A percentile compares a stretch with the other conserved stretches of the same genome.
These are phyloP conservation scores for Dendrocalamus sinicus DNA, from an alignment of 176 grass and related monocot genomes.

Conservation along the genomic window DNA sequence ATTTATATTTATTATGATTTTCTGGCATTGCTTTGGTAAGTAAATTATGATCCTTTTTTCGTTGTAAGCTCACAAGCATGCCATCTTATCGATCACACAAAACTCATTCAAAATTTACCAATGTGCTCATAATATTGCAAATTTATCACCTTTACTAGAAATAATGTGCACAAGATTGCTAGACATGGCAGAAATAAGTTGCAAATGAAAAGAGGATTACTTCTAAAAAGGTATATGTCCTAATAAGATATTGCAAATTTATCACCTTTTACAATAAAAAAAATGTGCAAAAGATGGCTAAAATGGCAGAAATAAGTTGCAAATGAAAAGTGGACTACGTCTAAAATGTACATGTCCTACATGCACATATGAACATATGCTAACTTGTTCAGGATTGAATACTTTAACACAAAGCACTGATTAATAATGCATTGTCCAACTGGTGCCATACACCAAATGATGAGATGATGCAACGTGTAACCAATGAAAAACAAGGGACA, in stretches of 20 bases:
- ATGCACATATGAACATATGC: neutral
- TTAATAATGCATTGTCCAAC: slow-evolving; percentile 1
- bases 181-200: neutral
- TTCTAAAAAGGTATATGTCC: neutral
- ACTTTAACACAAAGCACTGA: slow-evolving; percentile 19
- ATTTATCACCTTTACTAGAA: neutral
- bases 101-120: neutral
- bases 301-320: neutral
- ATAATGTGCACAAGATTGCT: neutral
- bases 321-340: neutral
- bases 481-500: neutral
- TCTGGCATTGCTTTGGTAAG: neutral
- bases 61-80: neutral
- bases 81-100: neutral
- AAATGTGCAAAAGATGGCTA: neutral
- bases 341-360: neutral
- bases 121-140: neutral
- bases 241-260: neutral
- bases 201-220: neutral
- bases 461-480: neutral
- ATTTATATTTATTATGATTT: neutral
- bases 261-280: neutral
- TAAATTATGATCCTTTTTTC: neutral
- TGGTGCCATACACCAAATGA: slow-evolving; percentile 3
- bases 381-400: slow-evolving; percentile 1